Evolutionary conservation across 176 grass and related monocot genomes (phyloP), one percentile per base, ranked within the genome.

Genomic region (Cenchrus fungigraminus): DNA sequence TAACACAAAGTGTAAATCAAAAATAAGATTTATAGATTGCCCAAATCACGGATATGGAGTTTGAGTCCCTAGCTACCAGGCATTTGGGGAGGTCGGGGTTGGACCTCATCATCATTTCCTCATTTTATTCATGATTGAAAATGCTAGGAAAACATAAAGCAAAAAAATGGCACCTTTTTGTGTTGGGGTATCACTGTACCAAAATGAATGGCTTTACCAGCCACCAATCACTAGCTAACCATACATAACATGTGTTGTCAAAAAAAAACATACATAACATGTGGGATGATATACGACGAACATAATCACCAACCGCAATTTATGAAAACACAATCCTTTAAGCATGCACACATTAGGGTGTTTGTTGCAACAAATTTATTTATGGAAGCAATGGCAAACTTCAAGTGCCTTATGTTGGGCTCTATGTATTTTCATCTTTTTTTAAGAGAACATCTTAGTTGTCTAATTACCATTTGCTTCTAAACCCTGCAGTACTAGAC

Each of bases 41-140:
- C 8, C 4, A 34, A 34, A 74, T 32, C 14, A 7, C 13, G 47
- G 46, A 52, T 29, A 73, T 1, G 13, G 14, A 56, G 9, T 50
- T 54, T 34, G 28, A 12, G 15, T 40, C 29, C 8, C 25, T 57
- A 32, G 31, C 31, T 32, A 6, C 32, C 17, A 12, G 47, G 9
- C 28, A 4, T 55, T 19, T 15, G 28, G 4, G 15, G 52, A 22
- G 22, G 22, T 52, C 31, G 6, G 15, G 52, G 4, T 3, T 1
- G 6, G 47, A 53, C 71, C 71, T 74, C 49, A 53, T 32, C 49
- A 53, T 32, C 22, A 53, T 56, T 75, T 12, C 8, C 4, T 56
- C 9, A 55, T 14, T 80, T 13, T 4, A 42, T 12, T 54, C 79
- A 2, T 52, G 28, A 15, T 60, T 80, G 20, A 84, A 84, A 79